A percentile compares a stretch with the other conserved stretches of the same genome.
Conservation (phyloP, 2,329 filamentous ascomycete genomes). For the Nemania sp. region DNA sequence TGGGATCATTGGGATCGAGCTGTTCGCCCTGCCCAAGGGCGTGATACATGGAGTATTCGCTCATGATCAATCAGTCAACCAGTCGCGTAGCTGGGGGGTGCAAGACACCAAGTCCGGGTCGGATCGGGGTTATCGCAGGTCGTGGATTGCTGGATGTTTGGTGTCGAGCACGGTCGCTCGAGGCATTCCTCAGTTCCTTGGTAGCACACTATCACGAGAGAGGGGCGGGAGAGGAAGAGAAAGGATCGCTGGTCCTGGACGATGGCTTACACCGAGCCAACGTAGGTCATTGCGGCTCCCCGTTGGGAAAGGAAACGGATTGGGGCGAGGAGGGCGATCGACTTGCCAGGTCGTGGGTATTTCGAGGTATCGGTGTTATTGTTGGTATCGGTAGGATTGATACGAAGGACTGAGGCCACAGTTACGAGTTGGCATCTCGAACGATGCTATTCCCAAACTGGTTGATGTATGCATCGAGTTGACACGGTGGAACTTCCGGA, state of each 20-base stretch:
- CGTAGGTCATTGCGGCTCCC: slow-evolving; percentile 16
- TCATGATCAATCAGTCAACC: slow-evolving; percentile 46
- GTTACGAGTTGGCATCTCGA: slow-evolving; percentile 30
- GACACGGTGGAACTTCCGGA: slow-evolving; percentile 41
- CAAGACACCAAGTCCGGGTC: neutral
- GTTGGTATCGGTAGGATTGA: neutral
- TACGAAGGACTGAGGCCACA: slow-evolving; percentile 30
- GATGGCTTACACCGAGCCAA: slow-evolving; percentile 12
- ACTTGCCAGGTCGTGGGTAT: slow-evolving; percentile 1
- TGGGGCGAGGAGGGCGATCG: neutral
- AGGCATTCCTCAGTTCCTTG: no score
- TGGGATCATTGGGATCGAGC: slow-evolving; percentile 59
- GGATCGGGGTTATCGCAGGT: no score
- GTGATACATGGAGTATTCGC: slow-evolving; percentile 61
- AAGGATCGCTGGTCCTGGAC: neutral
- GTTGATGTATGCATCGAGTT: slow-evolving; percentile 4
- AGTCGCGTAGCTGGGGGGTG: neutral
- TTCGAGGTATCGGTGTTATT: no score
- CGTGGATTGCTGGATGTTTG: no score
- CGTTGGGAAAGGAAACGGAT: neutral
- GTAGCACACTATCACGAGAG: no score
- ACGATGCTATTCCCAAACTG: slow-evolving; percentile 32
- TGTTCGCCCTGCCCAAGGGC: slow-evolving; percentile 60
- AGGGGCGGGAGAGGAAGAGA: neutral
- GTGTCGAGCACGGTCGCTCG: no score